Evolutionary conservation across 495 filamentous ascomycete species (phyloP), one percentile per base, ranked within the genome.

Genomic region (Aspergillus affinis): DNA sequence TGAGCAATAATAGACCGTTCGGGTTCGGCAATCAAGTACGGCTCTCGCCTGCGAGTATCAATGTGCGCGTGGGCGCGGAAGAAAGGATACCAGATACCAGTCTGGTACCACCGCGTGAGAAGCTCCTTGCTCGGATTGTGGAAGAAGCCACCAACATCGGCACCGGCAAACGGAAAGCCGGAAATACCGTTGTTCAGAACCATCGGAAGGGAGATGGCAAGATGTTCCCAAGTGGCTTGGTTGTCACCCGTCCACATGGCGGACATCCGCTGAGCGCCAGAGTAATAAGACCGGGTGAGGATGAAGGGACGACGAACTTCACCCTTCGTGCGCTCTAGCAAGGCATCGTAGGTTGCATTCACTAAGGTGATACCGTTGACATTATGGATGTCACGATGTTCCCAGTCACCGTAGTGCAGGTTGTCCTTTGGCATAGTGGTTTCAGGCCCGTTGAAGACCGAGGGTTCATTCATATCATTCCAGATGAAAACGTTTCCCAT

Each of bases 391-490:
- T 98, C 94, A 54, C 94, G 88, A 68, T 98, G 94, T 72, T 98
- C 94, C 94, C 94, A 98, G 71, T 90, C 85, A 26, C 83, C 94
- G 64, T 89, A 72, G 72, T 98, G 94, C 45, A 98, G 71, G 70
- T 97, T 97, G 76, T 98, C 94, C 73, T 96, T 97, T 48, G 94
- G 94, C 92, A 97, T 96, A 30, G 93, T 69, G 12, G 90, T 96
- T 71, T 98, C 94, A 0, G 94, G 94, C 0, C 94, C 94, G 69
- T 97, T 96, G 80, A 98, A 98, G 8, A 98, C 94, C 0, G 94
- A 97, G 0, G 94, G 94, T 76, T 98, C 94, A 66, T 97, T 98
- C 94, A 98, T 98, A 69, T 98, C 94, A 72, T 98, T 98, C 94
- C 94, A 98, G 69, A 98, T 87, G 77, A 91, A 97, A 4, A 88